Evolutionary conservation across 148 eudicot genomes (phyloP).

Genomic region (Camellia lanceoleosa): DNA sequence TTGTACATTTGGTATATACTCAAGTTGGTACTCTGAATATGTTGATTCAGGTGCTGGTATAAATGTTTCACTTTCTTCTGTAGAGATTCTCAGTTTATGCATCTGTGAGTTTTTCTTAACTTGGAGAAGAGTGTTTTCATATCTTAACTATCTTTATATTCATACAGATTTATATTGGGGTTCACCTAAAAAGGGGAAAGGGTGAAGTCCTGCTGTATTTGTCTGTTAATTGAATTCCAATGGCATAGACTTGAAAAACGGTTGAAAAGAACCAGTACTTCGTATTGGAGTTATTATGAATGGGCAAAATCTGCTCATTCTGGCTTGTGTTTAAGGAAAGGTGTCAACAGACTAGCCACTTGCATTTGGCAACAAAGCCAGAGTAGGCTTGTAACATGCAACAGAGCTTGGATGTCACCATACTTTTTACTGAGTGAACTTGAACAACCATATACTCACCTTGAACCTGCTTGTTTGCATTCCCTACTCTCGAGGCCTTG

Average conservation of each 20-base stretch:
- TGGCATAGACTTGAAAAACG: background rate
- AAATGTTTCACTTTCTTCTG: constrained; percentile 69
- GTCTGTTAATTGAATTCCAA: background rate
- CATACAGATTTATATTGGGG: constrained; percentile 2
- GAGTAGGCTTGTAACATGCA: background rate
- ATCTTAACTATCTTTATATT: constrained; percentile 15
- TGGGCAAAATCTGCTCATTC: background rate
- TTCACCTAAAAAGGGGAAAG: constrained; percentile 8
- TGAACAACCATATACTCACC: background rate
- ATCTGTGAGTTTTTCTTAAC: constrained; percentile 86
- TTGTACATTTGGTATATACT: constrained; percentile 16
- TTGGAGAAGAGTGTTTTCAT: constrained; percentile 45
- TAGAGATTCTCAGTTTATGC: constrained; percentile 66
- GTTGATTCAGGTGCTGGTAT: constrained; percentile 83
- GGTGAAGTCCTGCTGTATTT: constrained; percentile 4
- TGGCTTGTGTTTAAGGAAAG: background rate
- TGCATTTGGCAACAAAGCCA: constrained; percentile 3
- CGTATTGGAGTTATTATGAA: background rate
- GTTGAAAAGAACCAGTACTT: background rate
- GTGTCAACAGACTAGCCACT: background rate
- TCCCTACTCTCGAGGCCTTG: background rate
- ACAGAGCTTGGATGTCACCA: background rate
- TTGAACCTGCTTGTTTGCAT: background rate
- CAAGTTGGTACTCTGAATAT: constrained; percentile 46
- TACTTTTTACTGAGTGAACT: background rate